Base-by-base conservation (phyloP, 495 filamentous ascomycete species). In the Beverwykella pulmonaria region DNA sequence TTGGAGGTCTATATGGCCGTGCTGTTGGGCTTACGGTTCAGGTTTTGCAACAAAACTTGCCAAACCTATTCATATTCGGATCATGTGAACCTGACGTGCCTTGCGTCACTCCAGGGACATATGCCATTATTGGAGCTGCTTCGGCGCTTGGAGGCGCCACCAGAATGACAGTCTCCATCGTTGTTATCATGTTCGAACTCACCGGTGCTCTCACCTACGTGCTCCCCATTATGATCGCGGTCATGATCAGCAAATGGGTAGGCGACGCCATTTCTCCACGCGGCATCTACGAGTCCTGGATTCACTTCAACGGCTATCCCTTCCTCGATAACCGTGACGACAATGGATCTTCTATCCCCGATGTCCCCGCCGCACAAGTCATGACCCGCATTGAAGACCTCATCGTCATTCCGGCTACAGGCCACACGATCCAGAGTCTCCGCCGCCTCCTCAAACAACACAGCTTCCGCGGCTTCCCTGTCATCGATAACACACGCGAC, bases 111-210 rank as follows among this genome's bases (percentile, higher is more conserved):
- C 93, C 94, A 0, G 95, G 94, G 1, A 90, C 92, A 6, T 98
- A 98, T 74, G 94, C 94, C 53, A 95, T 98, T 72, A 92, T 98
- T 69, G 94, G 95, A 30, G 94, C 94, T 1, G 93, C 95, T n/a
- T 92, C 95, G 22, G 90, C 93, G 2, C 85, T 98, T 3, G 92
- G 88, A n/a, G 94, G 94, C 52, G 91, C 94, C n/a, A 98, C 93
- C 26, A 87, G 94, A 69, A 97, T 98, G 90, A 98, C 94, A 12
- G 82, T 89, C 15, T 97, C 93, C 12, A 97, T 98, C 71, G 94
- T 98, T 2, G 94, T 98, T 67, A 98, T 98, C 78, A 98, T 96
- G 91, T 98, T 98, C 69, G 94, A 98, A 78, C 86, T 98, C 27
- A 98, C 94, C 0, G 94, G 94, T 26, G 95, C 94, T 0, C 80